Conservation (phyloP, 305 asterid genomes). For the Nicotiana rustica region DNA sequence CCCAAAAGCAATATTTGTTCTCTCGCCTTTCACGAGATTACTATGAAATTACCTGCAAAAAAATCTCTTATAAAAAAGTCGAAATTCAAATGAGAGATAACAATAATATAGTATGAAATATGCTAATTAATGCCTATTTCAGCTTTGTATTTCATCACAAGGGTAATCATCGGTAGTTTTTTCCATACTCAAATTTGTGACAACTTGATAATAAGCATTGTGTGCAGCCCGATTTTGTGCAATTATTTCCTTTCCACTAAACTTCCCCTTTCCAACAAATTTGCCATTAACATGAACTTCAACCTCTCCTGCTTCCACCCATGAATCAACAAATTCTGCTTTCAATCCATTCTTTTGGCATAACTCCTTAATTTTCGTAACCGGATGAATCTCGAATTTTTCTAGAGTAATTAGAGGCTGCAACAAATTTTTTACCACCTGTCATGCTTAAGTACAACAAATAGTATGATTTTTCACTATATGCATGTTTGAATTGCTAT, state of each 20-base stretch:
- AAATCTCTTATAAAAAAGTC: no score
- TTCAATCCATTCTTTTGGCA: conserved; percentile 45
- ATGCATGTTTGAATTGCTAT: no score
- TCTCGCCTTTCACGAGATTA: no score
- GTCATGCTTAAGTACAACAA: background rate
- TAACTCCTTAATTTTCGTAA: conserved; percentile 39
- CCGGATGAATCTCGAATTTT: conserved; percentile 40
- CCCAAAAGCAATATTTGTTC: no score
- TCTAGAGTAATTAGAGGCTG: conserved; percentile 49
- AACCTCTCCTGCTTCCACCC: conserved; percentile 42
- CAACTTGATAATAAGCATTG: conserved; percentile 40
- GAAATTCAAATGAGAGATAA: no score
- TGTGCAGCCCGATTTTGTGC: conserved; percentile 53
- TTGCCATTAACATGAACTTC: conserved; percentile 31
- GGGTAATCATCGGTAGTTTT: background rate
- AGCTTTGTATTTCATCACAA: background rate
- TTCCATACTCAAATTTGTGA: conserved; percentile 1
- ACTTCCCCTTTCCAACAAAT: conserved; percentile 45
- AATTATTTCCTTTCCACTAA: conserved; percentile 35
- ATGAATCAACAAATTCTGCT: conserved; percentile 34
- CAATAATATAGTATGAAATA: no score
- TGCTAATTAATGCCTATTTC: background rate
- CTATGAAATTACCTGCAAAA: no score
- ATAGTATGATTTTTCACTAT: no score
- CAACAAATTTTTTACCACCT: conserved; percentile 50